phyloP scores from a whole-genome alignment of 805 yeast species.

The Saccharomycopsis guyanensis region DNA sequence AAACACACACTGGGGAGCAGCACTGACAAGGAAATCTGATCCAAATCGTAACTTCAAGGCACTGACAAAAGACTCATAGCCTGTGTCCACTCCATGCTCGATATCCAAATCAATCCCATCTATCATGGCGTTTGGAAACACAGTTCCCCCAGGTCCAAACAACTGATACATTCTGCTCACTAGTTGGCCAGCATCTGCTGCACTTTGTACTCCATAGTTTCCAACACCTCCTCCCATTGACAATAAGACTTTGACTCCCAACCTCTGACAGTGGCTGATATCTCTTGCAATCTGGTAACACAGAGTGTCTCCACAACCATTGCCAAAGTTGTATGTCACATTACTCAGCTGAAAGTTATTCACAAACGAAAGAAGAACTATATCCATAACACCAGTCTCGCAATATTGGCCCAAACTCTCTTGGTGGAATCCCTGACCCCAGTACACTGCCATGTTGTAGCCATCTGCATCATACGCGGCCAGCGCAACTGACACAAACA shows the following conservation, averaged over 20 bases:
- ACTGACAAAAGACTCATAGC: constrained; percentile 55
- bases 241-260: constrained; percentile 68
- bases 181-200: constrained; percentile 61
- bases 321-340: constrained; percentile 36
- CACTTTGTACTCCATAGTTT: constrained; percentile 78
- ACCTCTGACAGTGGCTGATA: constrained; percentile 63
- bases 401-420: constrained; percentile 43
- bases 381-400: constrained; percentile 43
- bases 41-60: constrained; percentile 24
- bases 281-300: constrained; percentile 50
- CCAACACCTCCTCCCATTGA: constrained; percentile 54
- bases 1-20: constrained; percentile 88
- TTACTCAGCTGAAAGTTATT: constrained; percentile 29
- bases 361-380: constrained; percentile 21
- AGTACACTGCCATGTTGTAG: constrained; percentile 52
- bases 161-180: constrained; percentile 55
- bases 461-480: neutral
- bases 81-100: constrained; percentile 53
- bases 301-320: constrained; percentile 21
- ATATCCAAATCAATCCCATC: constrained; percentile 94
- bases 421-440: constrained; percentile 58
- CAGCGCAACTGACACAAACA: too few species aligned
- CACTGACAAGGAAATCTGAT: constrained; percentile 65
- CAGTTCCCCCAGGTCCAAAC: constrained; percentile 36
- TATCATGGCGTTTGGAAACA: constrained; percentile 53